Evolutionary conservation across 805 yeast genomes (phyloP), one percentile per base, ranked within the genome.

Genomic region (Metschnikowia borealis): DNA sequence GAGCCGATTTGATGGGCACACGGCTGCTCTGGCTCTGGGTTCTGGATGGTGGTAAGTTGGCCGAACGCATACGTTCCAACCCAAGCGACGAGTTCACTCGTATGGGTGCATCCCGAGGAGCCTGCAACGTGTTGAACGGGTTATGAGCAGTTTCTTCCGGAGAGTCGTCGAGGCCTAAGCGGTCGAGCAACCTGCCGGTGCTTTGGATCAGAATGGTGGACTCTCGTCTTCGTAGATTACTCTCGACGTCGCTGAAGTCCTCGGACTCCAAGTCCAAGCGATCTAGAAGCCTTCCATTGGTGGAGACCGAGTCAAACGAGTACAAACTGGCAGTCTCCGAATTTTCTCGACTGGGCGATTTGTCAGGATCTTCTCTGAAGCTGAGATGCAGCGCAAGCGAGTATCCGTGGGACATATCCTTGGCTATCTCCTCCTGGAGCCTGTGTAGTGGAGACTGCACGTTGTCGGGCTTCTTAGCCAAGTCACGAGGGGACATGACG

Each of bases 251-350:
- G 31, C 21, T 43, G 42, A 50, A 54, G 17, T 56, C 61, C 10
- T 58, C 61, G 7, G 54, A 44, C 17, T 56, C 60, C 43, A 58
- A 50, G 33, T 53, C 60, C 15, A 58, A 48, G 6, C 61, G 52
- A 53, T 74, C 78, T 11, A 74, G 59, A 31, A 74, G 62, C 39
- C 78, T 54, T 5, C 76, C 77, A 54, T 62, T 71, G 31, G 78
- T 73, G 40, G 73, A 66, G 7, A 73, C 75, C 5, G 76, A 71
- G 38, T 73, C 78, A 47, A 72, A 74, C 11, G 76, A 70, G 54
- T 71, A 72, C n/a, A 74, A 56, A 50, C 76, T 71, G 29, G 65
- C 71, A 31, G 35, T 26, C 32, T 33, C 44, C 32, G 36, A 35
- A 26, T 26, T 26, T 31, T 17, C 40, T 11, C 14, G 39, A 26